Percentiles rank a stretch among this genome's conserved stretches.
phyloP scores from a whole-genome alignment of 495 filamentous ascomycete genomes.

The Xylaria grammica region DNA sequence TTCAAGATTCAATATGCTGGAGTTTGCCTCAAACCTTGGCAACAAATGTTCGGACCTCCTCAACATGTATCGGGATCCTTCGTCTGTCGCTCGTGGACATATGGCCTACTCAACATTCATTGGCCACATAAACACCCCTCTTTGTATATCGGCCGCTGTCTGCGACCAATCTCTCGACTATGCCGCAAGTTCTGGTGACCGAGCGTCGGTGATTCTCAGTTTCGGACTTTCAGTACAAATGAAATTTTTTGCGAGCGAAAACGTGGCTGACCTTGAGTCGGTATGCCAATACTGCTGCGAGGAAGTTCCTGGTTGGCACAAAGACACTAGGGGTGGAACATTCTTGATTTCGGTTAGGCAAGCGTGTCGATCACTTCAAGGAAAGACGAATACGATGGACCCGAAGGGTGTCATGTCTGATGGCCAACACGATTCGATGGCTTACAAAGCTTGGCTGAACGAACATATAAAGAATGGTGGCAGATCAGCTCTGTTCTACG shows the following conservation, averaged over 20 bases:
- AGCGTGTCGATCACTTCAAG: conserved; percentile 78
- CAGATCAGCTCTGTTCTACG: conserved; percentile 72
- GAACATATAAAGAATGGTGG: conserved; percentile 44
- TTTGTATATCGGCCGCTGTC: conserved; percentile 63
- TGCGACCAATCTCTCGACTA: conserved; percentile 73
- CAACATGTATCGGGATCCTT: conserved; percentile 68
- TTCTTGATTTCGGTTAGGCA: conserved; percentile 74
- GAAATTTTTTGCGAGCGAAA: conserved; percentile 74
- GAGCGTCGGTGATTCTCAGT: conserved; percentile 74
- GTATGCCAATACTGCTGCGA: conserved; percentile 76
- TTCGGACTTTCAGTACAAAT: conserved; percentile 73
- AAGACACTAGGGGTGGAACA: conserved; percentile 79
- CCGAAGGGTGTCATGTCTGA: conserved; percentile 71
- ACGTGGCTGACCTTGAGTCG: conserved; percentile 74
- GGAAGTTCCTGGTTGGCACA: conserved; percentile 74
- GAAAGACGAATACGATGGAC: conserved; percentile 69
- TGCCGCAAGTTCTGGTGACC: conserved; percentile 73
- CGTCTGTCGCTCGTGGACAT: conserved; percentile 70
- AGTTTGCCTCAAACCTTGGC: conserved; percentile 69
- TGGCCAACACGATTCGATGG: conserved; percentile 64
- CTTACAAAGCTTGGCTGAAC: conserved; percentile 67
- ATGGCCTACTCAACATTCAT: conserved; percentile 77
- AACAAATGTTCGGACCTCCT: conserved; percentile 69
- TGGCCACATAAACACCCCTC: conserved; percentile 69
- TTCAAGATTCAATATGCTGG: conserved; percentile 72